A percentile compares a stretch with the other conserved stretches of the same genome.
Conservation (phyloP, 2,329 filamentous ascomycete species). For the Plenodomus tracheiphilus region DNA sequence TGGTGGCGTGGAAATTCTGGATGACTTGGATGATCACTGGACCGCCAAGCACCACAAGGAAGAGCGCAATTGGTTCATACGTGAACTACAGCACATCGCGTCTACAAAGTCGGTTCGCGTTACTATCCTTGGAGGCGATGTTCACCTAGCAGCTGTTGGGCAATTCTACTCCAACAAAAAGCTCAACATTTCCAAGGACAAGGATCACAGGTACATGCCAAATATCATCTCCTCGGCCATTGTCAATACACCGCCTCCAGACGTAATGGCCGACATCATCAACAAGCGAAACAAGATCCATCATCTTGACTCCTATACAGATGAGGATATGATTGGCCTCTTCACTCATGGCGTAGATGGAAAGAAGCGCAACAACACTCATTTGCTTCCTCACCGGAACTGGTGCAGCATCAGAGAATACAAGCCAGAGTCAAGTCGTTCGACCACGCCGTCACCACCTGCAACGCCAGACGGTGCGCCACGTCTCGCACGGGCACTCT, state of each 20-base stretch:
- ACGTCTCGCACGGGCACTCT: conserved; percentile 32
- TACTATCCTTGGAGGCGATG: conserved; percentile 91
- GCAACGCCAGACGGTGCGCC: conserved; percentile 29
- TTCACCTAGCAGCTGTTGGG: conserved; percentile 87
- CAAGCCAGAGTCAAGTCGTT: conserved; percentile 72
- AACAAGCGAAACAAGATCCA: conserved; percentile 87
- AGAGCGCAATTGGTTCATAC: conserved; percentile 83
- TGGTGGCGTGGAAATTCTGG: conserved; percentile 86
- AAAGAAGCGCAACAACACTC: conserved; percentile 87
- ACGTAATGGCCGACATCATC: conserved; percentile 84
- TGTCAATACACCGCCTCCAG: conserved; percentile 85
- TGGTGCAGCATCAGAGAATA: conserved; percentile 94
- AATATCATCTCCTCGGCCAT: conserved; percentile 95
- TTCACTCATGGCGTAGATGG: conserved; percentile 89
- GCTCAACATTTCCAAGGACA: conserved; percentile 72
- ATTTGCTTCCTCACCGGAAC: conserved; percentile 84
- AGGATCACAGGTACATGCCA: conserved; percentile 94
- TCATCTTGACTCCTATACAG: conserved; percentile 70
- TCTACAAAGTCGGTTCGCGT: conserved; percentile 89
- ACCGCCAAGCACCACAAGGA: conserved; percentile 92
- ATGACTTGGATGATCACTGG: conserved; percentile 96
- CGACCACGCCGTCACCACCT: conserved; percentile 60
- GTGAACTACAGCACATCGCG: conserved; percentile 90
- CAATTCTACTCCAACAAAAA: conserved; percentile 95
- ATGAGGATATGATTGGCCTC: conserved; percentile 94